These are phyloP conservation scores for Dujonia santamariae DNA, from an alignment of 1,139 yeast species.

Conservation along the genomic window DNA sequence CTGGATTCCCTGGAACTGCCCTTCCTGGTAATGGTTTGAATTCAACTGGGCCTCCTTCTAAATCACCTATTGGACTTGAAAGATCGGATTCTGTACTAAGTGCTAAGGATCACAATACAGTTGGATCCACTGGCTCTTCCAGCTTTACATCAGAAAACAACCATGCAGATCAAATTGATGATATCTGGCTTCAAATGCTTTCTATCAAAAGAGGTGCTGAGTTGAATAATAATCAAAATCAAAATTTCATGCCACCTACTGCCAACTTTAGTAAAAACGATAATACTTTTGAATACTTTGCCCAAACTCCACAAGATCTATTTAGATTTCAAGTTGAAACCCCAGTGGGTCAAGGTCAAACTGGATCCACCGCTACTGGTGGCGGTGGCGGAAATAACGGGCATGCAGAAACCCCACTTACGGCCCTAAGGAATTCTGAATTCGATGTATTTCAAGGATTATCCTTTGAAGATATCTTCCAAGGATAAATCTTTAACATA, in stretches of 20 bases:
- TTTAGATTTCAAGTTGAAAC: neutral
- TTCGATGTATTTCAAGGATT: constrained; percentile 9
- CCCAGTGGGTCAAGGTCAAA: neutral
- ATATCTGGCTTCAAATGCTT: constrained; percentile 30
- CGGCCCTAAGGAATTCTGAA: constrained; percentile 1
- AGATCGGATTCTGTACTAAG: no score
- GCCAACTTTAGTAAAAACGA: neutral
- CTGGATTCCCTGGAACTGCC: no score
- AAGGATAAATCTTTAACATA: neutral
- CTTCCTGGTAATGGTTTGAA: no score
- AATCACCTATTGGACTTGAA: no score
- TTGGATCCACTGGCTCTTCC: constrained; percentile 4
- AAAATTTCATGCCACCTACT: constrained; percentile 3
- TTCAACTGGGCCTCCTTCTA: neutral
- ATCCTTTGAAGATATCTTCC: constrained; percentile 12
- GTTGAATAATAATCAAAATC: neutral
- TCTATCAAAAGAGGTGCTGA: constrained; percentile 19
- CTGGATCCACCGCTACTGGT: neutral
- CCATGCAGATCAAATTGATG: constrained; percentile 16
- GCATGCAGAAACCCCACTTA: neutral
- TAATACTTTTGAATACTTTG: neutral
- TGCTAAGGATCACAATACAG: constrained; percentile 4
- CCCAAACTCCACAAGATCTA: neutral
- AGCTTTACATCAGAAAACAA: constrained; percentile 9
- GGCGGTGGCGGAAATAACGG: neutral